Evolutionary conservation across 345 rosid genomes (phyloP), one percentile per base, ranked within the genome.

Genomic region (Eucalyptus camaldulensis): DNA sequence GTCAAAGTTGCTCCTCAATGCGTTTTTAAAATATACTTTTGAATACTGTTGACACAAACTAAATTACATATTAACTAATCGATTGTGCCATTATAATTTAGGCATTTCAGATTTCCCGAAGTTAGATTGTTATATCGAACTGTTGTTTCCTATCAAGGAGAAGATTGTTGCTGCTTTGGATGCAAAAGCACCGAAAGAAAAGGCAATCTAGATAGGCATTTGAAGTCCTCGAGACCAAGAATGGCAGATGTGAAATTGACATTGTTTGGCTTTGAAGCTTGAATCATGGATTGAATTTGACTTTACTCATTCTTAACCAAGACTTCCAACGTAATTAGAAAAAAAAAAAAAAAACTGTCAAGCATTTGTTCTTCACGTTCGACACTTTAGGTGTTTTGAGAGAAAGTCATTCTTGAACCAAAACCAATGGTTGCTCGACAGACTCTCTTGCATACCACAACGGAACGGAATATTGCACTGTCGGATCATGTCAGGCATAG

Each of bases 141-240:
- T 67, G 22, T 31, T 13, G n/a, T 13, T 62, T 15, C 40, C 9
- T 67, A 67, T n/a, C 76, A 2, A 65, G 76, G 76, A n/a, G 76
- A 65, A 65, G 40, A n/a, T n/a, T 15, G 76, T 65, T 65, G 33
- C 40, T 65, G 6, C 19, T 65, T 65, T n/a, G 76, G 40, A 65
- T 65, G 76, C 76, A 65, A 65, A 65, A 14, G 76, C 40, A n/a
- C 33, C 88, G 33, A 87, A 65, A 87, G 92, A 89, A 62, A 58
- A 49, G 53, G 51, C 62, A 22, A 53, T 8, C 58, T 10, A 56
- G 76, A n/a, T 91, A 89, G 45, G 87, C 87, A 27, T 88, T 89
- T 81, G 60, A 80, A 2, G 89, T 65, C 76, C 76, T 65, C 37
- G 76, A 65, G 76, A 65, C 91, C 83, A 93, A 93, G 25, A 94